A percentile compares a stretch with the other conserved stretches of the same genome.
phyloP scores from a whole-genome alignment of 148 eudicot species.

The Tetragonia tetragonoides region DNA sequence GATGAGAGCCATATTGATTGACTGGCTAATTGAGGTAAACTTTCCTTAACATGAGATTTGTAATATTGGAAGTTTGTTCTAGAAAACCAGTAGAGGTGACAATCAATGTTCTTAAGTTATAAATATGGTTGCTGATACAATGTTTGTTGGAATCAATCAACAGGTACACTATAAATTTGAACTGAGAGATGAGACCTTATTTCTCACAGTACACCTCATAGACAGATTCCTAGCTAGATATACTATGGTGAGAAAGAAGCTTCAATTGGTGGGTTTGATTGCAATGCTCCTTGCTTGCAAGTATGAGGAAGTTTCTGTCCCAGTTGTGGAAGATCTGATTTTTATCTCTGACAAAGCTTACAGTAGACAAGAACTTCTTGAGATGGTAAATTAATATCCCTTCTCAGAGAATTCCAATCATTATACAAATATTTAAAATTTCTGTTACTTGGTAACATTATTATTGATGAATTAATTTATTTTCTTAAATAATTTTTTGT shows the following conservation, averaged over 20 bases:
- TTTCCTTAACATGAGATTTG: not conserved
- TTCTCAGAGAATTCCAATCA: not conserved
- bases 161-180: slow-evolving; percentile 95
- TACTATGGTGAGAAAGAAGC: slow-evolving; percentile 67
- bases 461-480: not conserved
- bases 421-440: not conserved
- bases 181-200: slow-evolving; percentile 74
- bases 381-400: slow-evolving; percentile 54
- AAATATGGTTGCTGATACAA: slow-evolving; percentile 11
- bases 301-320: slow-evolving; percentile 88
- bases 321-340: slow-evolving; percentile 77
- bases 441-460: not conserved
- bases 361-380: slow-evolving; percentile 65
- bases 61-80: not conserved
- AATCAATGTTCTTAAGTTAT: not conserved
- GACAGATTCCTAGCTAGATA: slow-evolving; percentile 75
- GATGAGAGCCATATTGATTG: slow-evolving; percentile 82
- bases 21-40: slow-evolving; percentile 82
- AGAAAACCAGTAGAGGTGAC: not conserved
- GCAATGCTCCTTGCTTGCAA: slow-evolving; percentile 92
- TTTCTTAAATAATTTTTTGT: not conserved
- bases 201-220: slow-evolving; percentile 70
- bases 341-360: slow-evolving; percentile 90
- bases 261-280: slow-evolving; percentile 79
- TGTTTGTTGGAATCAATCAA: slow-evolving; percentile 13